Evolutionary conservation across 139 green algal species (phyloP).

Genomic region (Axilococcus clingmanii): DNA sequence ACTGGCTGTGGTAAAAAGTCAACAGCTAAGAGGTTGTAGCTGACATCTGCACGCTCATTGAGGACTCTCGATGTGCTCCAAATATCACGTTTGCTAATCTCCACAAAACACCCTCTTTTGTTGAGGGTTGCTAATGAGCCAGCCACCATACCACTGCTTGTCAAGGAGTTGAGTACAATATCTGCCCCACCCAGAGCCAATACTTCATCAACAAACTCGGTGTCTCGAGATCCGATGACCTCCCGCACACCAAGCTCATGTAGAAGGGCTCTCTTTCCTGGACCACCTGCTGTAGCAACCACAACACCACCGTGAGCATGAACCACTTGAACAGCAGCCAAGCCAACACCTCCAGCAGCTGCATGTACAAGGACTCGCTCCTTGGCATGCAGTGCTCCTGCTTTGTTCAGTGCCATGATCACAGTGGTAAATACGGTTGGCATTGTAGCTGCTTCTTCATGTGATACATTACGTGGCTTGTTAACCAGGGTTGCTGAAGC

Average conservation of each 20-base stretch:
- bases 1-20: conserved; percentile 62
- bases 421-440: conserved; percentile 72
- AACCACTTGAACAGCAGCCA: conserved; percentile 49
- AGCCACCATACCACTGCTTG: conserved; percentile 66
- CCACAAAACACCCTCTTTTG: conserved; percentile 44
- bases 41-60: conserved; percentile 61
- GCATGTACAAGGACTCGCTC: conserved; percentile 55
- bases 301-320: conserved; percentile 14
- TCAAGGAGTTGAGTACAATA: conserved; percentile 67
- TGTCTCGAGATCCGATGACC: conserved; percentile 42
- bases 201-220: conserved; percentile 29
- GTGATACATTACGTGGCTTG: conserved; percentile 43
- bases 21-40: conserved; percentile 58
- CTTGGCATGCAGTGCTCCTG: conserved; percentile 18
- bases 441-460: conserved; percentile 53
- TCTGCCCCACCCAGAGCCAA: conserved; percentile 8
- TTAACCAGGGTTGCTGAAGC: conserved; percentile 39
- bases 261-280: conserved; percentile 42
- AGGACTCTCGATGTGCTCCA: conserved; percentile 40
- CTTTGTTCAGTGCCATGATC: conserved; percentile 14
- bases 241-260: conserved; percentile 25
- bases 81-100: conserved; percentile 83
- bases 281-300: conserved; percentile 35
- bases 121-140: conserved; percentile 42
- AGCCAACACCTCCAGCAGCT: conserved; percentile 64